Base-by-base conservation (phyloP, 1,139 yeast species). In the Debaryomyces fabryi region DNA sequence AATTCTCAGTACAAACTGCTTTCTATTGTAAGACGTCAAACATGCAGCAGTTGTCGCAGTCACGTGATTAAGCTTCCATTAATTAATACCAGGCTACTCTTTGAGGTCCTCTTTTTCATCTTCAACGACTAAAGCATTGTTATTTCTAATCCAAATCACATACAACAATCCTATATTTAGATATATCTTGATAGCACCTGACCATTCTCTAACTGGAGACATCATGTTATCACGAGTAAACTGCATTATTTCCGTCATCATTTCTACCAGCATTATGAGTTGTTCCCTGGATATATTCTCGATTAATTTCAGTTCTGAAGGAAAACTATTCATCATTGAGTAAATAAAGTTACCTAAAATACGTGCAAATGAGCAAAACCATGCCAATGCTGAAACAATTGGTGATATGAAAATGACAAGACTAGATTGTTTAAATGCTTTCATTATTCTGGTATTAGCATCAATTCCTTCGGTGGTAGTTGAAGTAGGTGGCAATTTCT, bases 221-320 rank as follows among this genome's bases (percentile, higher is more conserved):
- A 5, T 13, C 4, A n/a, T 18, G 9, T 4, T 15, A 30, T 5
- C 34, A 3, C 13, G 9, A 7, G 18, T 13, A 15, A 13, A 30
- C 34, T 6, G 34, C 34, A 30, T 30, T 15, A 30, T 5, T 12
- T n/a, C 1, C 2, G 2, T 12, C 15, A 15, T 4, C 5, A n/a
- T 3, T 12, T 12, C 6, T 12, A 29, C 15, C 33, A 29, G 33
- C 16, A 1, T 2, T n/a, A 29, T 29, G 12, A 13, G 16, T 12
- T 15, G 5, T 2, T n/a, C 15, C 76, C 9, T 24, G 27, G 8
- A 7, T 4, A 2, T 24, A n/a, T 24, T 24, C 27, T 9, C 27
- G 8, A 1, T 7, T 24, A 24, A 2, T 4, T 24, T 10, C 10
- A 24, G 8, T 7, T 24, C 27, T 10, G 27, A 24, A 24, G 27